A percentile compares a stretch with the other conserved stretches of the same genome.
phyloP scores from a whole-genome alignment of 1,284 basidiomycete species.

The Marasmius tenuissimus region DNA sequence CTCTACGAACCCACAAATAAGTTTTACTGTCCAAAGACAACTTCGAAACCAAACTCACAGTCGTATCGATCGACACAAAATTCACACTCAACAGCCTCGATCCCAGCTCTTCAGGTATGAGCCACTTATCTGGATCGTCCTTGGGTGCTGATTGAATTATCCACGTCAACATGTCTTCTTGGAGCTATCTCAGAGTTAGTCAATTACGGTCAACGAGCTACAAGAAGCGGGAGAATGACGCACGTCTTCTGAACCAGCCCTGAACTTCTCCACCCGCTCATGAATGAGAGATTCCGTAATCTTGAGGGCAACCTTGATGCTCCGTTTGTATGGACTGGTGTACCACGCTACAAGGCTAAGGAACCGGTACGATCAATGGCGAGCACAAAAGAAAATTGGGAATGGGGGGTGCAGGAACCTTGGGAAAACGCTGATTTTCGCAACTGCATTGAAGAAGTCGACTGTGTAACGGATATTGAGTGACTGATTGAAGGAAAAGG shows the following conservation, averaged over 20 bases:
- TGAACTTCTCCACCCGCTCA: conserved; percentile 31
- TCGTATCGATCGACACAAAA: conserved; percentile 36
- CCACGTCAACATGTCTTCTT: conserved; percentile 40
- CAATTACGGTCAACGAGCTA: too few relatives aligned
- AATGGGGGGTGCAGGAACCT: background rate
- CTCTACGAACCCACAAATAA: background rate
- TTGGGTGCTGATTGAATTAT: conserved; percentile 25
- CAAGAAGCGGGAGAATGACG: too few relatives aligned
- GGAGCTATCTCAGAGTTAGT: background rate
- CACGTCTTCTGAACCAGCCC: too few relatives aligned
- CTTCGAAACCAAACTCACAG: conserved; percentile 7
- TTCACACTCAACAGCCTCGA: conserved; percentile 31
- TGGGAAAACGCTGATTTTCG: background rate
- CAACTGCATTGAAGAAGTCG: background rate
- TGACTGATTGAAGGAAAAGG: background rate
- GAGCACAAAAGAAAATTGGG: background rate
- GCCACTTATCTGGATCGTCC: conserved; percentile 14
- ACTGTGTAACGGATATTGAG: background rate
- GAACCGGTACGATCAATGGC: background rate
- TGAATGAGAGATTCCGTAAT: conserved; percentile 38
- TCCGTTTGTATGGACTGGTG: conserved; percentile 2
- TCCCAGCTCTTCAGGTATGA: conserved; percentile 23
- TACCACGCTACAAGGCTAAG: conserved; percentile 6
- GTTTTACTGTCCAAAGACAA: background rate
- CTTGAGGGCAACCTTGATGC: conserved; percentile 20